Percentiles rank a stretch among this genome's conserved stretches.
Conservation (phyloP, 2,329 filamentous ascomycete species). For the Metarhizium humberi region DNA sequence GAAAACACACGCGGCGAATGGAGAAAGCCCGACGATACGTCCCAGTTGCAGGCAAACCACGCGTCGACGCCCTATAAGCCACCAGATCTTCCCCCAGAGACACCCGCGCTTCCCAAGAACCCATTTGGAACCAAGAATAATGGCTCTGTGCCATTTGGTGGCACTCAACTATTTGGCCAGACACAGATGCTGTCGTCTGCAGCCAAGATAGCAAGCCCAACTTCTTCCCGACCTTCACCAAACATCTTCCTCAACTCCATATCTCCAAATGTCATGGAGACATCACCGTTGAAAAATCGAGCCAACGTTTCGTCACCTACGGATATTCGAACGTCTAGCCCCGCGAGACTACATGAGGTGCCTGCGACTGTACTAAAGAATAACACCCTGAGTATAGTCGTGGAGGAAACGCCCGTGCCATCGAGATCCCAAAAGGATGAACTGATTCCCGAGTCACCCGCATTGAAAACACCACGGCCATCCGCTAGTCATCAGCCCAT, state of each 20-base stretch:
- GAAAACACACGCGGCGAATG: slow-evolving; percentile 29
- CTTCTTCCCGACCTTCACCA: slow-evolving; percentile 49
- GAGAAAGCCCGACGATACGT: slow-evolving; percentile 25
- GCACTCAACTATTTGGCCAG: slow-evolving; percentile 44
- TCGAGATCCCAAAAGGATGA: slow-evolving; percentile 18
- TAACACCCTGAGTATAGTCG: slow-evolving; percentile 8
- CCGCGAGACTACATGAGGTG: slow-evolving; percentile 22
- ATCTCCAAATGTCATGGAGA: slow-evolving; percentile 33
- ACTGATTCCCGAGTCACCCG: slow-evolving; percentile 28
- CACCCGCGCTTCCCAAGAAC: slow-evolving; percentile 38
- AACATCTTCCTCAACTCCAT: slow-evolving; percentile 34
- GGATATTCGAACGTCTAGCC: slow-evolving; percentile 31
- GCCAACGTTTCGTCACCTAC: slow-evolving; percentile 38
- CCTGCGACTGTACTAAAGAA: slow-evolving; percentile 17
- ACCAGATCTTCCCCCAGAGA: slow-evolving; percentile 30
- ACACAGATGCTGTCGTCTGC: slow-evolving; percentile 46
- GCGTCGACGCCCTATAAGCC: slow-evolving; percentile 22
- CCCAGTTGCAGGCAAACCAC: slow-evolving; percentile 20
- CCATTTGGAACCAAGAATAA: slow-evolving; percentile 32
- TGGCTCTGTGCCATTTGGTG: slow-evolving; percentile 24
- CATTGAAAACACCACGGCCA: slow-evolving; percentile 14
- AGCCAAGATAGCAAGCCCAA: slow-evolving; percentile 39
- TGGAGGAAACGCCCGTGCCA: slow-evolving; percentile 17
- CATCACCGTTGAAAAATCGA: slow-evolving; percentile 41
- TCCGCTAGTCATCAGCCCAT: slow-evolving; percentile 22